Evolutionary conservation across 2,329 filamentous ascomycete species (phyloP).

Genomic region (Triangularia setosa): DNA sequence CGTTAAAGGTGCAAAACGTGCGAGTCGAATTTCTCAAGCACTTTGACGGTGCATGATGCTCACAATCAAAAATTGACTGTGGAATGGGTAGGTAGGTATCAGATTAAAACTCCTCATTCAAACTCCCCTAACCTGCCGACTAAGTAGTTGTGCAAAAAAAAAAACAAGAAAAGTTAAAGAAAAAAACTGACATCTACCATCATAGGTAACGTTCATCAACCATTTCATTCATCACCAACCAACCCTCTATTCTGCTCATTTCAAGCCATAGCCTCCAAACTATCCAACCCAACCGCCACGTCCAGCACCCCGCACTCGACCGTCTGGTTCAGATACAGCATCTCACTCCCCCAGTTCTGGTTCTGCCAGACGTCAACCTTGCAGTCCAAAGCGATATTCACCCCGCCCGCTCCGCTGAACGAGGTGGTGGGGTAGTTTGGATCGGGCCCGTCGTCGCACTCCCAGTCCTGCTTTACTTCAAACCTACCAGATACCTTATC

Average conservation of each 20-base stretch:
- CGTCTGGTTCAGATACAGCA: not conserved
- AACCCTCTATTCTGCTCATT: not conserved
- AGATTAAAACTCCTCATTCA: too few species aligned
- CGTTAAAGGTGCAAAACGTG: too few species aligned
- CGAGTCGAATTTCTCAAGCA: too few species aligned
- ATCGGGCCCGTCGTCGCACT: not conserved
- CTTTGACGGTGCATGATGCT: too few species aligned
- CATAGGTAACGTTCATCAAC: too few species aligned
- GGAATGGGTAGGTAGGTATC: too few species aligned
- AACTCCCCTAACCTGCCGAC: too few species aligned
- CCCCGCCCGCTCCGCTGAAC: not conserved
- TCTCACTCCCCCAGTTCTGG: not conserved
- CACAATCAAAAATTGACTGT: too few species aligned
- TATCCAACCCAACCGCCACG: not conserved
- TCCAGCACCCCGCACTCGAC: not conserved
- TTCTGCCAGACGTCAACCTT: not conserved
- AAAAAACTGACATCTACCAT: too few species aligned
- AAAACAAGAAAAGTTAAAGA: too few species aligned
- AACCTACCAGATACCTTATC: not conserved
- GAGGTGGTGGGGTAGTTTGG: not conserved
- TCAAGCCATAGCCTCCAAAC: not conserved
- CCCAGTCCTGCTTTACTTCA: not conserved
- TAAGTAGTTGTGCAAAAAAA: too few species aligned
- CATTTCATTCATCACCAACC: not conserved
- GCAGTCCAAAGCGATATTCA: not conserved